phyloP scores from a whole-genome alignment of 2,329 filamentous ascomycete genomes.

The Fusarium miscanthi region DNA sequence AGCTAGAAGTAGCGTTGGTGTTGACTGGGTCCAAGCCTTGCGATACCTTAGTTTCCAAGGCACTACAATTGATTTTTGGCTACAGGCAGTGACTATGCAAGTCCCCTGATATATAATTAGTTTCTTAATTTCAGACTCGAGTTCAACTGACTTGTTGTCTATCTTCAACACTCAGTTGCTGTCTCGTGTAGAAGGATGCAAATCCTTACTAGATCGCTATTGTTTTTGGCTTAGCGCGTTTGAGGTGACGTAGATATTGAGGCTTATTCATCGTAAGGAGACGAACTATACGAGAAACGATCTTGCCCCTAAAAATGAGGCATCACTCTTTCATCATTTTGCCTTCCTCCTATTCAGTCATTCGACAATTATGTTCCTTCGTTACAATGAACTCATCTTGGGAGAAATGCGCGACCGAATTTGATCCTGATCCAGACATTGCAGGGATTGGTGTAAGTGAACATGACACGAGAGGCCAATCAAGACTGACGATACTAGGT shows the following conservation, averaged over 20 bases:
- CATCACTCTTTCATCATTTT: neutral
- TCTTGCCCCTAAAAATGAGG: neutral
- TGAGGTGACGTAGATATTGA: neutral
- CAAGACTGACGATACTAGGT: neutral
- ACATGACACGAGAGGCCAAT: fast-evolving
- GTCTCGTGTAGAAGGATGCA: neutral
- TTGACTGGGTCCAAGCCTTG: neutral
- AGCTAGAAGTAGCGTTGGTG: neutral
- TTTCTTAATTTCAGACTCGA: fast-evolving
- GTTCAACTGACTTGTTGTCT: fast-evolving
- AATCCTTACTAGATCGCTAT: neutral
- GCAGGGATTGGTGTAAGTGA: neutral
- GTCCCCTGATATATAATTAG: fast-evolving
- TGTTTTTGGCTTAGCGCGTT: neutral
- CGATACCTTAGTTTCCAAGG: neutral
- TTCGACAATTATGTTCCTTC: fast-evolving
- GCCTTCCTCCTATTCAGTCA: neutral
- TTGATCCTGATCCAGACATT: neutral
- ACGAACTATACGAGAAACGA: neutral
- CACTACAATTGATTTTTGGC: neutral
- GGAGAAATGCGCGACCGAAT: neutral
- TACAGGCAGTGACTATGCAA: fast-evolving
- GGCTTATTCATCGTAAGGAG: neutral
- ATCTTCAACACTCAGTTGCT: neutral
- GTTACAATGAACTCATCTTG: neutral